phyloP scores from a whole-genome alignment of 805 yeast species.

The Candida yuanshanica region DNA sequence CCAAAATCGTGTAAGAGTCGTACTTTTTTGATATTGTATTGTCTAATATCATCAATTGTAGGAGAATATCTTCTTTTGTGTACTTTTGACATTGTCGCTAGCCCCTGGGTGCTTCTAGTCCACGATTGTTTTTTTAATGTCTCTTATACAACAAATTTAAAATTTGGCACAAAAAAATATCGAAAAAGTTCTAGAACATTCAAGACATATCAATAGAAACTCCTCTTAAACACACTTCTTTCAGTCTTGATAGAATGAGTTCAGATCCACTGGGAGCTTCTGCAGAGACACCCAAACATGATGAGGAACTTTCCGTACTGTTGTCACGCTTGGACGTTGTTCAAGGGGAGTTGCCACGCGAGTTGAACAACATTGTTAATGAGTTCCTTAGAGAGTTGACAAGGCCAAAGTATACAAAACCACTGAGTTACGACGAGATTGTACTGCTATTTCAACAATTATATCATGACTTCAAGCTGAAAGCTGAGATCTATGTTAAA shows the following conservation, averaged over 20 bases:
- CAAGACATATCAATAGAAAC: background rate
- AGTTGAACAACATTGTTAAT: slow-evolving; percentile 7
- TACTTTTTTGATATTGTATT: slow-evolving; percentile 28
- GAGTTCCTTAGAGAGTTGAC: slow-evolving; percentile 17
- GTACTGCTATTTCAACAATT: slow-evolving; percentile 17
- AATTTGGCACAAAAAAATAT: background rate
- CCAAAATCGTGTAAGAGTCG: slow-evolving; percentile 28
- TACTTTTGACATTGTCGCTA: background rate
- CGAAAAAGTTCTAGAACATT: background rate
- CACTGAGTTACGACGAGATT: slow-evolving; percentile 16
- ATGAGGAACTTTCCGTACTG: background rate
- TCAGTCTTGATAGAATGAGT: no score
- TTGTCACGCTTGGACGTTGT: background rate
- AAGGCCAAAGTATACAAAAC: slow-evolving; percentile 18
- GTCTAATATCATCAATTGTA: slow-evolving; percentile 16
- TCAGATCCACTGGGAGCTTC: background rate
- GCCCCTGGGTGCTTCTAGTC: background rate
- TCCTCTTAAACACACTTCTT: background rate
- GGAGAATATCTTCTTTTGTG: slow-evolving; percentile 9
- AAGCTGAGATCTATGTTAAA: slow-evolving; percentile 12
- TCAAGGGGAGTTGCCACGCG: slow-evolving; percentile 9
- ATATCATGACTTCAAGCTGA: slow-evolving; percentile 10
- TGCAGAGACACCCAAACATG: background rate
- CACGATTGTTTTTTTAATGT: background rate
- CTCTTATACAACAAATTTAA: background rate